A percentile compares a stretch with the other conserved stretches of the same genome.
phyloP scores from a whole-genome alignment of 495 filamentous ascomycete genomes.

The Aspergillus carlsbadensis region DNA sequence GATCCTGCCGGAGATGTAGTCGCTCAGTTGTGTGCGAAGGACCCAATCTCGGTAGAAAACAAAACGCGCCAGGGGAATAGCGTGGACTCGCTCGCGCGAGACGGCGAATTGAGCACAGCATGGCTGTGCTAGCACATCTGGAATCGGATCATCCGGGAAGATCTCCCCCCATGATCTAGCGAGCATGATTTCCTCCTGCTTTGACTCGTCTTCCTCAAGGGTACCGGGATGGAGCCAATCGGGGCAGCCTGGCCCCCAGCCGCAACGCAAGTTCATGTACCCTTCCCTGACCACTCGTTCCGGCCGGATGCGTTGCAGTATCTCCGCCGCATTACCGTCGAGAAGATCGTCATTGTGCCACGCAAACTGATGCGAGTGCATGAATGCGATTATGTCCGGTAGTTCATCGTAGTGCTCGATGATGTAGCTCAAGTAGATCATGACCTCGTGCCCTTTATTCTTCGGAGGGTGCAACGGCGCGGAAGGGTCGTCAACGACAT shows the following conservation, averaged over 20 bases:
- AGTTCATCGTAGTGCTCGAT: conserved; percentile 70
- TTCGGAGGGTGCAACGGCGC: conserved; percentile 63
- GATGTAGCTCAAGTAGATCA: conserved; percentile 72
- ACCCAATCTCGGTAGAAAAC: conserved; percentile 69
- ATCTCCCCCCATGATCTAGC: conserved; percentile 53
- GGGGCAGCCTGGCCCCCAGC: conserved; percentile 61
- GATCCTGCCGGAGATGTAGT: conserved; percentile 68
- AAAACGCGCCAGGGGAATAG: conserved; percentile 59
- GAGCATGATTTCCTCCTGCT: conserved; percentile 62
- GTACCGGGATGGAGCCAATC: conserved; percentile 64
- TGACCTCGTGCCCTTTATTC: conserved; percentile 77
- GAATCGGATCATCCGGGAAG: conserved; percentile 54
- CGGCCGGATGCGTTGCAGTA: conserved; percentile 51
- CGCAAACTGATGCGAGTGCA: conserved; percentile 63
- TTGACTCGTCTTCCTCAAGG: conserved; percentile 46
- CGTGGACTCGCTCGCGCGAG: conserved; percentile 53
- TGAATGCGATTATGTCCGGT: conserved; percentile 67
- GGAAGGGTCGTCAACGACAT: conserved; percentile 60
- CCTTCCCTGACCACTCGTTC: conserved; percentile 56
- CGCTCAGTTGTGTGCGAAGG: conserved; percentile 56
- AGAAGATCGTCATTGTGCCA: conserved; percentile 66
- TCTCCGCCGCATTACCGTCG: conserved; percentile 48
- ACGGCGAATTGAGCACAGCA: conserved; percentile 73
- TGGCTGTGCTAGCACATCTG: conserved; percentile 51
- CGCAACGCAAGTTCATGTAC: conserved; percentile 66